These are phyloP conservation scores for Houttuynia cordata DNA, from an alignment of 164 flowering plant genomes.

Conservation along the genomic window DNA sequence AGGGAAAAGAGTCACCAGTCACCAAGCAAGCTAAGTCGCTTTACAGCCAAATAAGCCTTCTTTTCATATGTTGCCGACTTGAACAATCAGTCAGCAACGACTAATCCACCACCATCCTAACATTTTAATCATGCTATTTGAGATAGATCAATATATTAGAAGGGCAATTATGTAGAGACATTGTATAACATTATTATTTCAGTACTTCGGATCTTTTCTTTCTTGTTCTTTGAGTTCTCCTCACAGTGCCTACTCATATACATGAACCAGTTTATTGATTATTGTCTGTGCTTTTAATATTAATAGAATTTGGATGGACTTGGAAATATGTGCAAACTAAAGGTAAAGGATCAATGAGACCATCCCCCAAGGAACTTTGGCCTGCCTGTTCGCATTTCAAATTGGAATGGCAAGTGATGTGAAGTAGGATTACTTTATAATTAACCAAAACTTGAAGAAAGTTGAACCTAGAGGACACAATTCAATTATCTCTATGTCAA, in stretches of 20 bases:
- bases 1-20: neutral
- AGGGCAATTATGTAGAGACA: no score
- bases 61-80: constrained; percentile 9
- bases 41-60: constrained; percentile 8
- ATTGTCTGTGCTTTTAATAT: no score
- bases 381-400: constrained; percentile 4
- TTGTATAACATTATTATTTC: no score
- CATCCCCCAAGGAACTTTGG: constrained; percentile 9
- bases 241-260: no score
- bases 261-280: neutral
- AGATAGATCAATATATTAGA: neutral
- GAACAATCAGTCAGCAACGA: constrained; percentile 4
- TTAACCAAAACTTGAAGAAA: neutral
- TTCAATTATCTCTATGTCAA: constrained; percentile 3
- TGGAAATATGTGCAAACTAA: constrained; percentile 1
- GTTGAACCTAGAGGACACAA: constrained; percentile 8
- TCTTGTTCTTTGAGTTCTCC: no score
- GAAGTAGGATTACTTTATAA: constrained; percentile 9
- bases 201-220: no score
- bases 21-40: constrained; percentile 5
- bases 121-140: neutral
- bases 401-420: constrained; percentile 8
- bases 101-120: constrained; percentile 3
- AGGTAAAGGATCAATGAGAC: constrained; percentile 2
- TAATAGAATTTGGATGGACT: neutral